Percentiles rank a stretch among this genome's conserved stretches.
phyloP scores from a whole-genome alignment of 2,329 filamentous ascomycete genomes.

The Aspergillus uvarum region DNA sequence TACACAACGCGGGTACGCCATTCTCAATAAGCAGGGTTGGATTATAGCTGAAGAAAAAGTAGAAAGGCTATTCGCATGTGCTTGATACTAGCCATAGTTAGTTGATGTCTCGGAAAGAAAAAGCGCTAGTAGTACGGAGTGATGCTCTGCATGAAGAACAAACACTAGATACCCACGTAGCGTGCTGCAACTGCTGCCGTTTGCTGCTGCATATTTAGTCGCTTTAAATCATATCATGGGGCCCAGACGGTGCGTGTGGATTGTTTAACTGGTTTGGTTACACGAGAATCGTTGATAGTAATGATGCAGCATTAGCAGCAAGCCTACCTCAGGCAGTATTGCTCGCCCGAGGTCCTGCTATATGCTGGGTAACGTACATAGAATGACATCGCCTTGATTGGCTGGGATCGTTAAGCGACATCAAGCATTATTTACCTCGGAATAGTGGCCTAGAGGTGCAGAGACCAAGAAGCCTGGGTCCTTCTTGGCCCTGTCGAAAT shows the following conservation, averaged over 20 bases:
- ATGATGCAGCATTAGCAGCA: no score
- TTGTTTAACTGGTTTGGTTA: neutral
- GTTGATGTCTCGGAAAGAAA: neutral
- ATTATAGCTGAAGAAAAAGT: neutral
- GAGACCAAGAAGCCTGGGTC: constrained; percentile 13
- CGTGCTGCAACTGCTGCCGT: neutral
- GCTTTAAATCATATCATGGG: neutral
- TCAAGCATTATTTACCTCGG: constrained; percentile 23
- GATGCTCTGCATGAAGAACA: neutral
- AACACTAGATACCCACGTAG: neutral
- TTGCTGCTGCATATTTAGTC: neutral
- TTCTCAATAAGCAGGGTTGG: neutral
- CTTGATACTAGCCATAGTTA: neutral
- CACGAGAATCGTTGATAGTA: neutral
- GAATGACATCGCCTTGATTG: neutral
- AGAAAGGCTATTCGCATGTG: neutral
- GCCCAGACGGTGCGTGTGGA: neutral
- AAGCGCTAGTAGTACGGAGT: neutral
- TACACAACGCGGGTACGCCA: neutral
- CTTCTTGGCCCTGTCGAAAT: constrained; percentile 15
- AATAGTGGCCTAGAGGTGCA: constrained; percentile 9
- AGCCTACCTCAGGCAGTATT: no score
- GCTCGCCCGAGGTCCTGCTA: neutral
- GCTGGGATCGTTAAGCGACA: neutral
- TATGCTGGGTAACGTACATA: neutral